Evolutionary conservation across 352 stramenopile genomes (phyloP).

Genomic region (Halophytophthora polymorphica): DNA sequence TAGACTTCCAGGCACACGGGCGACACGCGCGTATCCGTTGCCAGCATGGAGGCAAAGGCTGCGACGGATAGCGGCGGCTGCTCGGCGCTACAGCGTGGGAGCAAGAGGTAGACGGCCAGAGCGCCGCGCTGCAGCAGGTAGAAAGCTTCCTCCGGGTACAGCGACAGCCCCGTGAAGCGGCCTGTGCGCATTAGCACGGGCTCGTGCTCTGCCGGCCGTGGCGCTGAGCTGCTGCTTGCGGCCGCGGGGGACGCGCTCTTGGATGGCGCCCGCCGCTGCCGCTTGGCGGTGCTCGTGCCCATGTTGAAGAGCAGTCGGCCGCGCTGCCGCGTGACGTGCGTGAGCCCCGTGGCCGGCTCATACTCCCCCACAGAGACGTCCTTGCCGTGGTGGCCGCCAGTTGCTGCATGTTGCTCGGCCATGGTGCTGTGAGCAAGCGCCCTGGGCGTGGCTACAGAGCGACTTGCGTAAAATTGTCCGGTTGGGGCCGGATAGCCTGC

Average conservation of each 20-base stretch:
- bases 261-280: slow-evolving; percentile 14
- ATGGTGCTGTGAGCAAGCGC: not conserved
- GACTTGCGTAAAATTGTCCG: not conserved
- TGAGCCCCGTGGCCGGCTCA: slow-evolving; percentile 50
- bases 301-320: slow-evolving; percentile 77
- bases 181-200: slow-evolving; percentile 27
- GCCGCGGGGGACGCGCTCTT: slow-evolving; percentile 1
- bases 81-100: slow-evolving; percentile 4
- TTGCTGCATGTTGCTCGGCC: too few relatives aligned
- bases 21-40: slow-evolving; percentile 26
- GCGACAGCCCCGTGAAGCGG: slow-evolving; percentile 48
- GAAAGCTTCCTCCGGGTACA: slow-evolving; percentile 68
- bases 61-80: slow-evolving; percentile 14
- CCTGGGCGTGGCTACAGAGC: not conserved
- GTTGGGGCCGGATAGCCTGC: not conserved
- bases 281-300: slow-evolving; percentile 44
- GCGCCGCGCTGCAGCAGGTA: slow-evolving; percentile 61
- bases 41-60: slow-evolving; percentile 28
- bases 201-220: not conserved
- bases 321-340: slow-evolving; percentile 64
- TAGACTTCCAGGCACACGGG: slow-evolving; percentile 52
- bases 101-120: slow-evolving; percentile 37
- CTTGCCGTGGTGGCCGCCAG: slow-evolving; percentile 16
- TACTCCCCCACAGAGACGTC: slow-evolving; percentile 64
- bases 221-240: not conserved